Evolutionary conservation across 345 rosid genomes (phyloP), one percentile per base, ranked within the genome.

Genomic region (Reutealis trisperma): DNA sequence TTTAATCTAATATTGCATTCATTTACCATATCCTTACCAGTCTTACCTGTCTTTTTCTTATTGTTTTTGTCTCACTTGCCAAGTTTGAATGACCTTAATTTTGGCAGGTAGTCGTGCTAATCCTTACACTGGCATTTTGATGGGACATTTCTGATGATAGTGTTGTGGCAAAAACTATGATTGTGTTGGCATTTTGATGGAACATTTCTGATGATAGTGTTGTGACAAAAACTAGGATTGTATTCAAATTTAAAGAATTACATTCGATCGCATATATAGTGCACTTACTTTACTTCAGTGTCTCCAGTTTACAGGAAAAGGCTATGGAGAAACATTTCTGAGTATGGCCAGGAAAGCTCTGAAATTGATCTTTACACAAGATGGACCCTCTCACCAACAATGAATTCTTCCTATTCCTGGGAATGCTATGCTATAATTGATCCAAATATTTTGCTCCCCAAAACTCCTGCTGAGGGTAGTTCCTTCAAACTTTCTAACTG

Each of bases 71-170:
- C 11, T 24, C 24, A 22, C 10, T 1, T 7, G 18, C 16, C 32
- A 22, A 60, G 32, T 14, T 8, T 60, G 63, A 14, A 6, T 22
- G 27, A 37, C 60, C 63, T 60, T 60, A 45, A 3, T 88, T 81
- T 84, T 79, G 89, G 90, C 89, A 86, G 89, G 90, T 86, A 75
- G 21, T 7, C 66, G 8, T 64, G 19, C 65, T 63, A 47, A 22
- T 25, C 51, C 51, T 57, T 79, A 41, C 15, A 37, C 60, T 60
- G 22, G 54, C 37, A 1, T 74, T 54, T 47, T 19, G 37, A 52
- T 16, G 2, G 25, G 25, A 2, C 30, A 61, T 8, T 6, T n/a
- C 27, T 61, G 30, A 24, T 61, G 64, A 61, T 61, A 10, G 8
- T 61, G 64, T 12, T 24, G 32, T 61, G 64, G 14, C 58, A 52